phyloP scores from a whole-genome alignment of 2,329 filamentous ascomycete species.

The Hortaea sp. region DNA sequence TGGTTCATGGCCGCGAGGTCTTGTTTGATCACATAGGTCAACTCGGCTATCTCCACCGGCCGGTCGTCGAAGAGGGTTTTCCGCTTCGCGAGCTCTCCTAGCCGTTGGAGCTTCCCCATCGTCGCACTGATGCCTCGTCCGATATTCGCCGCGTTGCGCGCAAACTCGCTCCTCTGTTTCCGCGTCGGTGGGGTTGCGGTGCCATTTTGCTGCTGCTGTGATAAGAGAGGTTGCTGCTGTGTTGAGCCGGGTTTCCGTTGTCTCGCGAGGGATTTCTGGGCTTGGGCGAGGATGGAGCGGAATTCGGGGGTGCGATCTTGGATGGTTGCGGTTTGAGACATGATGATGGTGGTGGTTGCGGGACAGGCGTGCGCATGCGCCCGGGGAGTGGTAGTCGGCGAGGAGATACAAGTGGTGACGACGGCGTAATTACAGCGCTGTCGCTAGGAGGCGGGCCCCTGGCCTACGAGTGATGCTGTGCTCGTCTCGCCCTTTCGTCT shows the following conservation, averaged over 20 bases:
- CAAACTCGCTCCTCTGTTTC: conserved; percentile 71
- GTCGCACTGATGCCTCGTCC: conserved; percentile 83
- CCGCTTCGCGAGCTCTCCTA: conserved; percentile 87
- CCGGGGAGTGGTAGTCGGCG: background rate
- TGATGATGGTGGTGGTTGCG: conserved; percentile 24
- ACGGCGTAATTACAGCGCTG: too few species aligned
- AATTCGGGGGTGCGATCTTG: conserved; percentile 97
- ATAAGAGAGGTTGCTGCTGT: conserved; percentile 63
- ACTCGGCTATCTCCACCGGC: conserved; percentile 91
- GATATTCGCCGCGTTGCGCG: conserved; percentile 81
- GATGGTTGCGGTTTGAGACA: conserved; percentile 57
- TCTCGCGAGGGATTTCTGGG: conserved; percentile 56
- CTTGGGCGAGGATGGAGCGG: conserved; percentile 76
- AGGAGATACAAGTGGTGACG: background rate
- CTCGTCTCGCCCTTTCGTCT: too few species aligned
- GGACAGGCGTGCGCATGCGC: background rate
- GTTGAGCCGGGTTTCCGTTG: conserved; percentile 65
- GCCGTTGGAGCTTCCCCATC: conserved; percentile 87
- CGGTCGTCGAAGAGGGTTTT: conserved; percentile 96
- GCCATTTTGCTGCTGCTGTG: conserved; percentile 40
- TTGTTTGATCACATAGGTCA: conserved; percentile 97
- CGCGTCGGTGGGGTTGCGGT: conserved; percentile 24
- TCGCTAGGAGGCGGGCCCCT: too few species aligned
- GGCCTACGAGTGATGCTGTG: too few species aligned
- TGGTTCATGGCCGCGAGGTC: conserved; percentile 78